Base-by-base conservation (phyloP, 192 early-diverging fungal genomes). In the Umbelopsis ramanniana region DNA sequence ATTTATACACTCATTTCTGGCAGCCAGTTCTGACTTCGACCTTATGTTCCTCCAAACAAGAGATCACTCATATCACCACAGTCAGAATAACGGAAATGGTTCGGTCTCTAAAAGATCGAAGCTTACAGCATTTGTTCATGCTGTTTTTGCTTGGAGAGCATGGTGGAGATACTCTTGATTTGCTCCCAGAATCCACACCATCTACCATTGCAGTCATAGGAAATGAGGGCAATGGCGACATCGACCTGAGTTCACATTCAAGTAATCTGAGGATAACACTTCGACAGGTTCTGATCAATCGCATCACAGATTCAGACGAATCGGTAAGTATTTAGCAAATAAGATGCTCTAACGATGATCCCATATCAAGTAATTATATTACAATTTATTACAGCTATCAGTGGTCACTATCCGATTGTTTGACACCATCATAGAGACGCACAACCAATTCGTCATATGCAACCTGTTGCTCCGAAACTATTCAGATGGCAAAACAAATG, bases 391-490 rank as follows among this genome's bases (percentile, higher is more conserved):
- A 8, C 15, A 63, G 57, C 72, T 89, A 40, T 76, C 84, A 7
- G 74, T 89, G 37, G 81, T 80, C 53, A 84, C 88, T 10, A 73
- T 89, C 46, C 83, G 84, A 0, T 72, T 89, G 29, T 89, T 89
- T 70, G 88, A 89, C 71, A 81, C 83, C 12, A 79, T 89, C 6
- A 72, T 89, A 17, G 74, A 82, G 54, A 88, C 85, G 2, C 83
- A 83, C 70, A 86, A 88, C 67, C 88, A 88, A 75, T 88, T 89
- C 82, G 86, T 82, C 4, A 81, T 82, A 46, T 83, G 79, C 33
- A 88, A 83, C 48, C 76, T 89, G 21, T 79, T 87, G 14, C 78
- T 89, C 19, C 82, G 86, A 47, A 89, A 89, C 66, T 88, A 82
- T 57, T 6, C 79, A 15, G 74, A 72, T 52, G 66, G 63, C 7